Evolutionary conservation across 805 yeast species (phyloP).

Genomic region (Monosporozyma solicola): DNA sequence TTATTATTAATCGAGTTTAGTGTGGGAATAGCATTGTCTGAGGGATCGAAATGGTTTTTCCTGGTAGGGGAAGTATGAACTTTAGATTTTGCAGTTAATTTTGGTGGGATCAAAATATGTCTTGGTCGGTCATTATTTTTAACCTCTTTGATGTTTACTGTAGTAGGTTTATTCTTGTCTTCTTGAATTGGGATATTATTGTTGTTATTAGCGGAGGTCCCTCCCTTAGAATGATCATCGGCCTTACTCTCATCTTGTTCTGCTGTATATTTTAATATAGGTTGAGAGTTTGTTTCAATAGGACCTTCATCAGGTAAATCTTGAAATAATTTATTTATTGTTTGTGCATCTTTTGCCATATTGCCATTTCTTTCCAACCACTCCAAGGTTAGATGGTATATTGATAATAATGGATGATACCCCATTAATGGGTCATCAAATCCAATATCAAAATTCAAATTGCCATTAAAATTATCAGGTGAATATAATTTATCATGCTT

Average conservation of each 20-base stretch:
- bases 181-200: not conserved
- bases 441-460: conserved; percentile 3
- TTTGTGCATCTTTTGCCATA: not conserved
- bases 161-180: not conserved
- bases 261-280: not conserved
- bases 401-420: conserved; percentile 80
- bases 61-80: conserved; percentile 37
- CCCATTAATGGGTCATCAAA: conserved; percentile 70
- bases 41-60: conserved; percentile 13
- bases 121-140: not conserved
- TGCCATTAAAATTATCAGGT: conserved; percentile 15
- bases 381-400: conserved; percentile 82
- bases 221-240: not conserved
- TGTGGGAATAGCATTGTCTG: not conserved
- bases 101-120: conserved; percentile 1
- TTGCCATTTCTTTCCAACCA: conserved; percentile 40
- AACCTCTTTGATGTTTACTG: not conserved
- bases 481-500: not conserved
- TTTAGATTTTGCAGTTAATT: not conserved
- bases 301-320: not conserved
- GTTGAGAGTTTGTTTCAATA: not conserved
- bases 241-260: not conserved
- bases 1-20: not conserved
- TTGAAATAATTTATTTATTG: not conserved
- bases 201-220: no score